Evolutionary conservation across 352 stramenopile genomes (phyloP).

Genomic region (Globisporangium perplexum): DNA sequence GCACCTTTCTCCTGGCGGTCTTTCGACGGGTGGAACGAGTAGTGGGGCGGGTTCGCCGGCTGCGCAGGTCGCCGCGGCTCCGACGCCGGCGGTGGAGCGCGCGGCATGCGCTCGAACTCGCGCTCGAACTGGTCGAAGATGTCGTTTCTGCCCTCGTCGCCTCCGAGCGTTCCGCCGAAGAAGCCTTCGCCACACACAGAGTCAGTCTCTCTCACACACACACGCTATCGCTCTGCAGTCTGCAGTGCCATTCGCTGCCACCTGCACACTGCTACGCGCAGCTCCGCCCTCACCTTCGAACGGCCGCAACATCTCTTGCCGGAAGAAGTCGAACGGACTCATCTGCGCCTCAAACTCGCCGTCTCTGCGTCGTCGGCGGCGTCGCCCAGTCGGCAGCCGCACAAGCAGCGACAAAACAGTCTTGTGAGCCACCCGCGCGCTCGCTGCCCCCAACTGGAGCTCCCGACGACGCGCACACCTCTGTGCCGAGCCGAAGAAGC

Average conservation of each 20-base stretch:
- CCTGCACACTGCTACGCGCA: too few species aligned
- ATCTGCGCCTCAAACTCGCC: conserved; percentile 73
- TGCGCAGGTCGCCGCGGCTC: conserved; percentile 32
- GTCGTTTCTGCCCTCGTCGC: conserved; percentile 27
- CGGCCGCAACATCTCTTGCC: conserved; percentile 74
- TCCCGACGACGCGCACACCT: conserved; percentile 13
- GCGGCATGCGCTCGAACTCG: conserved; percentile 63
- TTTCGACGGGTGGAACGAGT: conserved; percentile 64
- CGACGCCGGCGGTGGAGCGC: conserved; percentile 18
- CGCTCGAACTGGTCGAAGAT: conserved; percentile 61
- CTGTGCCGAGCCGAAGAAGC: conserved; percentile 45
- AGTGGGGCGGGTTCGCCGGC: conserved; percentile 58
- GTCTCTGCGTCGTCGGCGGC: conserved; percentile 20
- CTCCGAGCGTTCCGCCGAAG: conserved; percentile 20
- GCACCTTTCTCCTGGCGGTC: conserved; percentile 23
- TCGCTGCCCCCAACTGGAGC: neutral
- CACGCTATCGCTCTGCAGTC: too few species aligned
- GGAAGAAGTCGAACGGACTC: conserved; percentile 77
- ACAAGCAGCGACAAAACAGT: too few species aligned
- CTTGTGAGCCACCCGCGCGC: neutral
- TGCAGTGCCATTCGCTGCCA: neutral
- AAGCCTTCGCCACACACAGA: conserved; percentile 27
- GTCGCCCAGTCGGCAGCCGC: neutral
- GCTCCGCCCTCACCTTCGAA: conserved; percentile 69
- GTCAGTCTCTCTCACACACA: too few species aligned